Conservation (phyloP, 805 yeast genomes). For the Starmerella sp. region DNA sequence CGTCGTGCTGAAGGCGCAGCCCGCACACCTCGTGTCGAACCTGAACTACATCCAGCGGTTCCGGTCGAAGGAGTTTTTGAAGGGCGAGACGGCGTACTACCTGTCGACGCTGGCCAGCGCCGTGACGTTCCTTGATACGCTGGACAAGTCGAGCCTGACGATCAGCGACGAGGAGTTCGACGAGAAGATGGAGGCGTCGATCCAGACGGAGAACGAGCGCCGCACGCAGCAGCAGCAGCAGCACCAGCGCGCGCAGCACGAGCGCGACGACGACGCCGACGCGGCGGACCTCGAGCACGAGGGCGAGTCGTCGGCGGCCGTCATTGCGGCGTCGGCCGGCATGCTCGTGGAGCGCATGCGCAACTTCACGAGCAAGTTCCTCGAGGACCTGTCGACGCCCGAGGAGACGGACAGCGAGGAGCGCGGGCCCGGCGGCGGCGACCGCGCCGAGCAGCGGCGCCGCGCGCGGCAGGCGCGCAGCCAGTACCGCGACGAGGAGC, state of each 20-base stretch:
- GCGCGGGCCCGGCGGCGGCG: conserved; percentile 2
- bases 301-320: conserved; percentile 26
- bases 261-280: neutral
- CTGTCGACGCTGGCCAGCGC: conserved; percentile 87
- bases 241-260: neutral
- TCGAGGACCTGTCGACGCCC: conserved; percentile 23
- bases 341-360: conserved; percentile 41
- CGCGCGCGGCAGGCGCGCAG: conserved; percentile 8
- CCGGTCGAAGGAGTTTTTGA: conserved; percentile 58
- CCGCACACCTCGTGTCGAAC: conserved; percentile 60
- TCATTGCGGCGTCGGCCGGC: conserved; percentile 36
- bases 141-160: conserved; percentile 49
- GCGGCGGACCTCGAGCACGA: neutral
- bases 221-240: conserved; percentile 8
- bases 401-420: neutral
- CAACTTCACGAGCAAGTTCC: conserved; percentile 28
- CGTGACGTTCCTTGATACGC: conserved; percentile 57
- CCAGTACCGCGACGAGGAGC: conserved; percentile 21
- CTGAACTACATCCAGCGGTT: conserved; percentile 76
- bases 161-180: conserved; percentile 50
- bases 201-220: conserved; percentile 31
- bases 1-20: conserved; percentile 59
- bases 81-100: conserved; percentile 87
- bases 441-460: neutral
- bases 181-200: conserved; percentile 33